A percentile compares a stretch with the other conserved stretches of the same genome.
Conservation (phyloP, 331 rosid genomes). For the Acacia concinna region DNA sequence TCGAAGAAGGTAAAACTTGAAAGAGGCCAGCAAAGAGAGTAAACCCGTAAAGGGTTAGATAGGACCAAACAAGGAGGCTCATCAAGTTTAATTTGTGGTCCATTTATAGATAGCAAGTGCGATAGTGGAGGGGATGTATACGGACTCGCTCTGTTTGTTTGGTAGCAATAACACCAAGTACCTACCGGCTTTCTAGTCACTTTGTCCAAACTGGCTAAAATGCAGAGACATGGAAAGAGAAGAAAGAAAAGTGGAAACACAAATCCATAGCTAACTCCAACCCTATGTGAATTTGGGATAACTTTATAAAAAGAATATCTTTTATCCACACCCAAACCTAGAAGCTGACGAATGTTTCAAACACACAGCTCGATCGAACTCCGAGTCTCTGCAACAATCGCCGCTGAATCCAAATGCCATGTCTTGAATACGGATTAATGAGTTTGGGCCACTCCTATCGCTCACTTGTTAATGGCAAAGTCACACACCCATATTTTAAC, state of each 20-base stretch:
- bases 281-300: no score
- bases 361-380: neutral
- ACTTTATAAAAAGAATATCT: no score
- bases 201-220: neutral
- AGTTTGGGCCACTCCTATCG: neutral
- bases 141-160: neutral
- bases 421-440: neutral
- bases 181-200: conserved; percentile 5
- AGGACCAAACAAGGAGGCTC: neutral
- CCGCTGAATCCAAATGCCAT: conserved; percentile 5
- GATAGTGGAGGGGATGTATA: conserved; percentile 13
- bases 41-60: neutral
- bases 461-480: neutral
- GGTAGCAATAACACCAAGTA: neutral
- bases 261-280: neutral
- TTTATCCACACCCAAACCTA: no score
- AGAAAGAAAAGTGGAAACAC: neutral
- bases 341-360: conserved; percentile 22
- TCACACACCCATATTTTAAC: neutral
- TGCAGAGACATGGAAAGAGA: neutral
- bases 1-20: neutral
- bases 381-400: neutral
- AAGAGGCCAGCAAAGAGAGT: neutral
- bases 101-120: conserved; percentile 22
- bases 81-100: conserved; percentile 24